Evolutionary conservation across 2,329 filamentous ascomycete species (phyloP).

Genomic region (Fusarium sp.): DNA sequence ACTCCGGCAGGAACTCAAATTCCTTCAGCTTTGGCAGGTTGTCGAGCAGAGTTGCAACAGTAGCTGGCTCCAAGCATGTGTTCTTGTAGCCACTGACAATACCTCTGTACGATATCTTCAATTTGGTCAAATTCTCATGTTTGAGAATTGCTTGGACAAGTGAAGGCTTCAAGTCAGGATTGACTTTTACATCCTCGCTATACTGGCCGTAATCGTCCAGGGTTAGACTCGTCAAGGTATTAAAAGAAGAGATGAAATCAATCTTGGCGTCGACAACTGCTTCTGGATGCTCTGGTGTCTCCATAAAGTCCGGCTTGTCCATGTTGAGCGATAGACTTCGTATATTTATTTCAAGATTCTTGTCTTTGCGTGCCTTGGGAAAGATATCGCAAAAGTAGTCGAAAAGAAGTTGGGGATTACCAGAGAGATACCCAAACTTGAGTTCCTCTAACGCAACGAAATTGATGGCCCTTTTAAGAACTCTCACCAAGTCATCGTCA

Average conservation of each 20-base stretch:
- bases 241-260: conserved; percentile 35
- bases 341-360: conserved; percentile 3
- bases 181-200: background rate
- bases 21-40: conserved; percentile 19
- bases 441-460: conserved; percentile 26
- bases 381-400: conserved; percentile 4
- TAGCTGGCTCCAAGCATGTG: conserved; percentile 24
- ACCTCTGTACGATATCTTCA: conserved; percentile 16
- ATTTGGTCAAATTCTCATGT: conserved; percentile 24
- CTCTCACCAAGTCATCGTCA: background rate
- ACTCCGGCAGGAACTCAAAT: conserved; percentile 22
- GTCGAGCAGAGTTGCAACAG: conserved; percentile 23
- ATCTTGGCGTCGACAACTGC: background rate
- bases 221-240: conserved; percentile 22
- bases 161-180: conserved; percentile 12
- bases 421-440: background rate
- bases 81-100: background rate
- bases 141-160: conserved; percentile 36
- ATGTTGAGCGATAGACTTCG: conserved; percentile 4
- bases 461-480: conserved; percentile 22
- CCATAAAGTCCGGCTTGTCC: background rate
- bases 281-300: background rate
- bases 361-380: background rate
- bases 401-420: background rate
- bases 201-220: conserved; percentile 15